A percentile compares a stretch with the other conserved stretches of the same genome.
Evolutionary conservation across 345 rosid genomes (phyloP).

Genomic region (Syzygium jambos): DNA sequence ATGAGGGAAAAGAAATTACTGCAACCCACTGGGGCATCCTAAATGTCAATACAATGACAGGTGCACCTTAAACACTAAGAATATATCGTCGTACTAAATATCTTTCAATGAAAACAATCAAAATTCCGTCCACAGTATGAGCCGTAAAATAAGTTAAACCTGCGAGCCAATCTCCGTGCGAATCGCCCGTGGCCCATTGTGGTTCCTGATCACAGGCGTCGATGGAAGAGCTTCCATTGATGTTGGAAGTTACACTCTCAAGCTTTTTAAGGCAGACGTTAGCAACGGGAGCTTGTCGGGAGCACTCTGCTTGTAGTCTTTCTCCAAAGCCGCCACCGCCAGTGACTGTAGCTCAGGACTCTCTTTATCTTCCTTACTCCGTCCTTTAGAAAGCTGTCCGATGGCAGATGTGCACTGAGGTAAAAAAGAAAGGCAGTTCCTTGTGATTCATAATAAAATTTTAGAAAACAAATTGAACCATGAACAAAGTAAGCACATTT

Average conservation of each 20-base stretch:
- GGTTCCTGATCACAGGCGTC: background rate
- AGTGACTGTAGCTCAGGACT: conserved; percentile 66
- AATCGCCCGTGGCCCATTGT: background rate
- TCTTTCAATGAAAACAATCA: background rate
- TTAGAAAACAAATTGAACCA: background rate
- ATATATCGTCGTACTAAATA: background rate
- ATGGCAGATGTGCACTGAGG: conserved; percentile 75
- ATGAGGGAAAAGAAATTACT: background rate
- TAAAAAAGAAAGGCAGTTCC: background rate
- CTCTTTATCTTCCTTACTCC: conserved; percentile 84
- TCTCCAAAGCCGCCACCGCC: conserved; percentile 65
- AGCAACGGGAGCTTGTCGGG: conserved; percentile 59
- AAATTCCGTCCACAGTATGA: background rate
- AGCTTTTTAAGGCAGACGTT: conserved; percentile 58
- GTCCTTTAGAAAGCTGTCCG: conserved; percentile 65
- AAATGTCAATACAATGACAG: background rate
- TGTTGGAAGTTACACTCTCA: conserved; percentile 30
- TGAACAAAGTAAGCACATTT: background rate
- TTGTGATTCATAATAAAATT: background rate
- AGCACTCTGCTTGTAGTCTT: conserved; percentile 79
- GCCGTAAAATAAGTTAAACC: background rate
- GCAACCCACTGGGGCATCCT: background rate
- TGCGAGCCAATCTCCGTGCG: background rate
- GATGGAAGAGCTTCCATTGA: conserved; percentile 1
- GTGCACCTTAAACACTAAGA: background rate